Evolutionary conservation across 2,329 filamentous ascomycete genomes (phyloP), one percentile per base, ranked within the genome.

Genomic region (Hypomyces perniciosus): DNA sequence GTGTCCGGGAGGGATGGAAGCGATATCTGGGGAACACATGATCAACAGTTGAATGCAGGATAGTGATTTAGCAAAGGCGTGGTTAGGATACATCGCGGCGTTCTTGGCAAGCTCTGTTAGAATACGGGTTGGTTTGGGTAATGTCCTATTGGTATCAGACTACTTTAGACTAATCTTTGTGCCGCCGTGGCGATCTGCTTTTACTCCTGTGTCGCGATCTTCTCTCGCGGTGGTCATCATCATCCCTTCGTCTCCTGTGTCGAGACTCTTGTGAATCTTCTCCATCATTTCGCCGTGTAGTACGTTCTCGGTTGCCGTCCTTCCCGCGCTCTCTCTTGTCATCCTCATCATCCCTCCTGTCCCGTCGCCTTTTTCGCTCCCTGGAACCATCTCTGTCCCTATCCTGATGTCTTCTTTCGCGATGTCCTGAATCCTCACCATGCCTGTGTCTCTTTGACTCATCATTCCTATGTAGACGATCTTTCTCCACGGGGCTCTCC

Each of bases 1-100:
- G 87, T 55, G 71, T 82, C 30, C 77, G 87, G 56, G 85, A 91
- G 61, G 88, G 87, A 2, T 95, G 90, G 90, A 92, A 89, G 68
- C 78, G 83, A 60, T 93, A 91, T 70, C 70, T 91, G 47, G 72
- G 72, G 6, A 70, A 67, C 50, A 65, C 66, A 39, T 72, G 52
- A 62, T 43, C 40, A 31, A 12, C 8, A 1, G 9, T 13, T 31
- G 26, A 30, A 29, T n/a, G 12, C n/a, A 10, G 20, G 26, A 26
- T 26, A 13, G 28, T 34, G 30, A 39, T 49, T 42, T 48, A 29
- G 37, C 41, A 27, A 43, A 12, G 37, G 27, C 13, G 12, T 41
- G 44, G 27, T 39, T 47, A 10, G 40, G 27, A 40, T 40, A 38
- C 27, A 37, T 10, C 31, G 34, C 34, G 39, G 30, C 26, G 8